Percentiles rank a stretch among this genome's conserved stretches.
These are phyloP conservation scores for Chlorociboria aeruginascens DNA, from an alignment of 495 filamentous ascomycete genomes.

Conservation along the genomic window DNA sequence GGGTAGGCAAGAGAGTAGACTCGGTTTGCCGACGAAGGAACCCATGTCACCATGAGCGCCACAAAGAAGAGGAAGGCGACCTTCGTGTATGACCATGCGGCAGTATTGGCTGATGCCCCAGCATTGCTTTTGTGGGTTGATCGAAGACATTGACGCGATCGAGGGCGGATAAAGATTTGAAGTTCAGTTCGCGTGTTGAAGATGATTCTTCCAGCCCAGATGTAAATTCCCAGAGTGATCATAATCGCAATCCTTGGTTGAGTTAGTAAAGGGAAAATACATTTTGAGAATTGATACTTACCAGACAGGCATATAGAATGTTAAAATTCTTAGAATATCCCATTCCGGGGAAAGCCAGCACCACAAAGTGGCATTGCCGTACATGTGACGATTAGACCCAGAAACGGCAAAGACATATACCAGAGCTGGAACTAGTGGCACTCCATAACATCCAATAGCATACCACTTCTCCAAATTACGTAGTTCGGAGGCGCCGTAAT, in stretches of 20 bases:
- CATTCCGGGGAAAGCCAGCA: constrained; percentile 64
- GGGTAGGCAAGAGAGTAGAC: constrained; percentile 54
- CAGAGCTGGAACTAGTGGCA: constrained; percentile 61
- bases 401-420: constrained; percentile 52
- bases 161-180: constrained; percentile 28
- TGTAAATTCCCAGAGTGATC: constrained; percentile 62
- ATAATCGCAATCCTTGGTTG: constrained; percentile 47
- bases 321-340: constrained; percentile 62
- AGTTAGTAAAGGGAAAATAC: neutral
- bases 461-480: constrained; percentile 63
- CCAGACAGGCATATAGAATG: constrained; percentile 82
- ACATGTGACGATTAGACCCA: constrained; percentile 39
- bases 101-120: constrained; percentile 26
- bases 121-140: neutral
- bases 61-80: constrained; percentile 81
- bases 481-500: constrained; percentile 56
- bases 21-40: constrained; percentile 71
- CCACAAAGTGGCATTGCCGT: constrained; percentile 74
- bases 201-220: constrained; percentile 59
- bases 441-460: constrained; percentile 58
- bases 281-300: constrained; percentile 14
- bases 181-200: constrained; percentile 41
- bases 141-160: constrained; percentile 20
- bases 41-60: constrained; percentile 73
- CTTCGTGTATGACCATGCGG: constrained; percentile 70